Evolutionary conservation across 345 rosid species (phyloP), one percentile per base, ranked within the genome.

Genomic region (Gossypium stocksii): DNA sequence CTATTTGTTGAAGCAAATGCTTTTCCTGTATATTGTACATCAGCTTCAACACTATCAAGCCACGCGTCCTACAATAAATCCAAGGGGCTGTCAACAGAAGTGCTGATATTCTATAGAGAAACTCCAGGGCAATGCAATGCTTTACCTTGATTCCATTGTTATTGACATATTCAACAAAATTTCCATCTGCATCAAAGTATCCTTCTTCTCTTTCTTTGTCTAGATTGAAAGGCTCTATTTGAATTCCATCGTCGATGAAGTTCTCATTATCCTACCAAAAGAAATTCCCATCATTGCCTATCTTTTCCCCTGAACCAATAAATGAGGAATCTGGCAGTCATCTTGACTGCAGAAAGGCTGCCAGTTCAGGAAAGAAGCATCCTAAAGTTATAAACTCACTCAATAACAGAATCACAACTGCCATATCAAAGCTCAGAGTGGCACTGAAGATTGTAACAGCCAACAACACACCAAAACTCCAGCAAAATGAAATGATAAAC

Each of bases 181-280:
- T 95, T 63, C 99, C 99, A 10, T 85, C 80, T 1, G 79, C 91
- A 82, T 95, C 99, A 84, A 95, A 95, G 80, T 91, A 95, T 27
- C 99, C 99, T 83, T 95, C 98, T 84, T 95, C 97, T 76, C 97
- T 90, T 86, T 95, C 99, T 81, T 85, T 84, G 66, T 89, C 82
- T 71, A 95, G 84, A 85, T 94, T 95, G 81, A 95, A 95, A 72
- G 99, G 98, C 70, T 95, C 99, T 8, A 95, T 80, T 45, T 89
- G 94, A 74, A 95, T 83, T 76, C 99, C 98, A 87, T 95, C 98
- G 41, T 93, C 97, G 14, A 85, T 83, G 57, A 91, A 93, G 75
- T 80, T 86, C 77, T 83, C 96, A 78, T 85, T 85, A 52, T 85
- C 86, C 99, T 95, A 88, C 80, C 78, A 80, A 82, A 79, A 77